Percentiles rank a stretch among this genome's conserved stretches.
phyloP scores from a whole-genome alignment of 129 eudicot genomes.

The Sambucus nigra region DNA sequence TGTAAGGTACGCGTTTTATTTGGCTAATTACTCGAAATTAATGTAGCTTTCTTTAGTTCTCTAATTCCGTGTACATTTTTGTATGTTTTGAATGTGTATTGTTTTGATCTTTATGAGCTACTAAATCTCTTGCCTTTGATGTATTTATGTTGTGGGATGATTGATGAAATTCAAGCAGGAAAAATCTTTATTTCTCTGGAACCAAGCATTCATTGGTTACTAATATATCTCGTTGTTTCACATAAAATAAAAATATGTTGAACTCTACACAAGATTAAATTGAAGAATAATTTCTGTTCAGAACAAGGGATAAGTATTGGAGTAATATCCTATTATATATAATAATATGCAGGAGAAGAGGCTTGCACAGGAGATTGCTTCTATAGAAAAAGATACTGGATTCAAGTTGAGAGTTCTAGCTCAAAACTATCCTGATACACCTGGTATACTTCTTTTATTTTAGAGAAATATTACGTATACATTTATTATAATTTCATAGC shows the following conservation, averaged over 20 bases:
- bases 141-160: too few species aligned
- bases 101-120: too few species aligned
- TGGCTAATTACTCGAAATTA: neutral
- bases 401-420: constrained; percentile 87
- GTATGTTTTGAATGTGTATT: too few species aligned
- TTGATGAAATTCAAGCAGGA: too few species aligned
- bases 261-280: neutral
- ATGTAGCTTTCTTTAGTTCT: neutral
- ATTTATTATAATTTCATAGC: neutral
- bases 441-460: constrained; percentile 34
- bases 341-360: constrained; percentile 55
- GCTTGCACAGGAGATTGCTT: constrained; percentile 60
- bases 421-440: constrained; percentile 96
- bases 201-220: neutral
- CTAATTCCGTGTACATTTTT: too few species aligned
- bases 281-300: neutral
- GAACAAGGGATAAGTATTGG: neutral
- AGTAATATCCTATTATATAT: neutral
- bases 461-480: neutral
- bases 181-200: too few species aligned
- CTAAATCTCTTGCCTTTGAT: too few species aligned
- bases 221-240: neutral
- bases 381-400: constrained; percentile 84
- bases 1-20: too few species aligned
- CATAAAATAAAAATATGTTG: neutral